Evolutionary conservation across 441 rosid species (phyloP).

Genomic region (Eutrema salsugineum): DNA sequence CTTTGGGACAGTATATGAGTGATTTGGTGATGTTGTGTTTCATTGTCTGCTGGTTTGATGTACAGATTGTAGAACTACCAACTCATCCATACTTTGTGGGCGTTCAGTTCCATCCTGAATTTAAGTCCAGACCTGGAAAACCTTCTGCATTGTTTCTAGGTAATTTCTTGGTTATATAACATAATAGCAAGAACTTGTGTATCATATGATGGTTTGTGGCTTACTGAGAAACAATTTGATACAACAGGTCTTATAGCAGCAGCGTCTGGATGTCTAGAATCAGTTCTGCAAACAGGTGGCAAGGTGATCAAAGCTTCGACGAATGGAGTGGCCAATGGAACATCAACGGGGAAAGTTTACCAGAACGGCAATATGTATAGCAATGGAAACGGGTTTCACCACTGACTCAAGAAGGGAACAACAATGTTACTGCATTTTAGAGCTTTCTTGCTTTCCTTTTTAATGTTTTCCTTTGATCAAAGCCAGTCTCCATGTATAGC

Average conservation of each 20-base stretch:
- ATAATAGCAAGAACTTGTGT: not conserved
- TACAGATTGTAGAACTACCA: conserved; percentile 76
- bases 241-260: conserved; percentile 82
- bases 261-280: conserved; percentile 69
- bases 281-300: conserved; percentile 36
- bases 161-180: conserved; percentile 15
- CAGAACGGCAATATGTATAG: conserved; percentile 64
- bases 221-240: not conserved
- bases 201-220: not conserved
- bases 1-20: not conserved
- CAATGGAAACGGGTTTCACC: conserved; percentile 73
- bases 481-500: conserved; percentile 26
- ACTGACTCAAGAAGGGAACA: conserved; percentile 24
- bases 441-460: not conserved
- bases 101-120: conserved; percentile 95
- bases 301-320: conserved; percentile 29
- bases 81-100: conserved; percentile 88
- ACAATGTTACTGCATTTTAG: not conserved
- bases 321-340: conserved; percentile 47
- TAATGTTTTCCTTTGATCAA: not conserved
- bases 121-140: conserved; percentile 90
- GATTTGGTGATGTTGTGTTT: not conserved
- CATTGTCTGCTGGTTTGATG: conserved; percentile 11
- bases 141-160: conserved; percentile 89
- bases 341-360: conserved; percentile 33